A percentile compares a stretch with the other conserved stretches of the same genome.
Evolutionary conservation across 2,329 filamentous ascomycete genomes (phyloP).

Genomic region (Aureobasidium zeae): DNA sequence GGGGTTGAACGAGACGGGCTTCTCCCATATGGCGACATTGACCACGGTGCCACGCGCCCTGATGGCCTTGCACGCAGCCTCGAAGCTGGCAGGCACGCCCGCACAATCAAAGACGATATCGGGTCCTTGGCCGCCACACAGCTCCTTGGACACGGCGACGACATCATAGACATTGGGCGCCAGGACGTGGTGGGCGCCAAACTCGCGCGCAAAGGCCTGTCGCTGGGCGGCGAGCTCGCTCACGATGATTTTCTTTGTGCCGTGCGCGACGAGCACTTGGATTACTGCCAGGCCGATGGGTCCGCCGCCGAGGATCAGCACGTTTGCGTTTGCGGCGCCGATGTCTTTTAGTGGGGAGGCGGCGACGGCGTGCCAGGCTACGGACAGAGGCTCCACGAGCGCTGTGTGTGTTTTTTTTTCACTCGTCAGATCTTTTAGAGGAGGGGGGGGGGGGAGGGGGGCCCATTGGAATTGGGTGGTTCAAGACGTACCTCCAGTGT

Average conservation of each 20-base stretch:
- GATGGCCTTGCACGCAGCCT: slow-evolving; percentile 16
- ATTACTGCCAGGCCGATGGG: slow-evolving; percentile 55
- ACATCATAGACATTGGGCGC: slow-evolving; percentile 15
- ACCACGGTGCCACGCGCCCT: slow-evolving; percentile 19
- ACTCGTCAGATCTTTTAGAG: no score
- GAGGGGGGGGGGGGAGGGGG: no score
- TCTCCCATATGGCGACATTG: slow-evolving; percentile 20
- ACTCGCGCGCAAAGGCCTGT: slow-evolving; percentile 14
- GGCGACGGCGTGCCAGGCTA: slow-evolving; percentile 55
- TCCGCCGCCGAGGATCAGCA: slow-evolving; percentile 40
- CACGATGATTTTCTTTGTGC: slow-evolving; percentile 48
- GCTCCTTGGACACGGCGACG: slow-evolving; percentile 5
- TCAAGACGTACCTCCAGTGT: slow-evolving; percentile 32
- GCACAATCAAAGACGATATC: slow-evolving; percentile 18
- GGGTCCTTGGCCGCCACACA: slow-evolving; percentile 11
- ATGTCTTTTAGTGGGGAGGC: slow-evolving; percentile 34
- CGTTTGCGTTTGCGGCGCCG: slow-evolving; percentile 1
- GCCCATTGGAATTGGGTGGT: no score
- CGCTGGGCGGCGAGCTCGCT: slow-evolving; percentile 37
- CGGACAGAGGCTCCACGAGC: slow-evolving; percentile 53
- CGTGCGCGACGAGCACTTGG: slow-evolving; percentile 47
- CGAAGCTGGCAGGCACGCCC: slow-evolving; percentile 16
- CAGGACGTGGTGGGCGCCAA: slow-evolving; percentile 17
- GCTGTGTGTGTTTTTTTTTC: slow-evolving; percentile 30
- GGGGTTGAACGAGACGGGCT: slow-evolving; percentile 17